Percentiles rank a stretch among this genome's conserved stretches.
Evolutionary conservation across 441 rosid genomes (phyloP).

Genomic region (Macaranga tanarius): DNA sequence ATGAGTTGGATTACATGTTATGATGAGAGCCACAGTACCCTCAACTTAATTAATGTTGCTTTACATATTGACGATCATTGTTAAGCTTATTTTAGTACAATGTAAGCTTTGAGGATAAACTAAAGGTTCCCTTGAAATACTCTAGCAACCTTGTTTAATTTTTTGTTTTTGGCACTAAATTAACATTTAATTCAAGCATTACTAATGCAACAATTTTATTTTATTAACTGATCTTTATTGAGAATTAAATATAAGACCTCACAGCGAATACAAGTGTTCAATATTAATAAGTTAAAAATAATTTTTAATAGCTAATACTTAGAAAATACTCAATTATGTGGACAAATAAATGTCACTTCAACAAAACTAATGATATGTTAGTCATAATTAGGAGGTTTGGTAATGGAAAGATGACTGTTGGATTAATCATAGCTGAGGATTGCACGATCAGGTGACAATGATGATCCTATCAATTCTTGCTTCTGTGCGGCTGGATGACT

Average conservation of each 20-base stretch:
- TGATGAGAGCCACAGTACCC: conserved; percentile 29
- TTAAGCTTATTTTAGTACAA: conserved; percentile 9
- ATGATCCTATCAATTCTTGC: conserved; percentile 35
- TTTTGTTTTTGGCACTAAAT: no score
- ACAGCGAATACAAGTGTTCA: no score
- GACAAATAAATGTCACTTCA: not conserved
- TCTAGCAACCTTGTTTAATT: no score
- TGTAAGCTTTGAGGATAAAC: conserved; percentile 1
- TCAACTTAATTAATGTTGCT: conserved; percentile 16
- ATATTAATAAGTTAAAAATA: no score
- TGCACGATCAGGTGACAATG: conserved; percentile 32
- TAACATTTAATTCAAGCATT: no score
- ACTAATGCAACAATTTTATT: no score
- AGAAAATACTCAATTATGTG: not conserved
- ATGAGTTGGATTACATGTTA: conserved; percentile 39
- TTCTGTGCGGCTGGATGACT: conserved; percentile 26
- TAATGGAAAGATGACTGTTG: conserved; percentile 22
- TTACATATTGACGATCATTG: not conserved
- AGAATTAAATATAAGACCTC: no score
- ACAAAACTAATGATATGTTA: not conserved
- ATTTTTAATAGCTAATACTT: no score
- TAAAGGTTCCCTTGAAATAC: not conserved
- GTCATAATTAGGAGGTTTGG: conserved; percentile 13
- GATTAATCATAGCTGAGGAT: conserved; percentile 36
- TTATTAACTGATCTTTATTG: no score